Base-by-base conservation (phyloP, 352 stramenopile genomes). In the Phytophthora rubi region DNA sequence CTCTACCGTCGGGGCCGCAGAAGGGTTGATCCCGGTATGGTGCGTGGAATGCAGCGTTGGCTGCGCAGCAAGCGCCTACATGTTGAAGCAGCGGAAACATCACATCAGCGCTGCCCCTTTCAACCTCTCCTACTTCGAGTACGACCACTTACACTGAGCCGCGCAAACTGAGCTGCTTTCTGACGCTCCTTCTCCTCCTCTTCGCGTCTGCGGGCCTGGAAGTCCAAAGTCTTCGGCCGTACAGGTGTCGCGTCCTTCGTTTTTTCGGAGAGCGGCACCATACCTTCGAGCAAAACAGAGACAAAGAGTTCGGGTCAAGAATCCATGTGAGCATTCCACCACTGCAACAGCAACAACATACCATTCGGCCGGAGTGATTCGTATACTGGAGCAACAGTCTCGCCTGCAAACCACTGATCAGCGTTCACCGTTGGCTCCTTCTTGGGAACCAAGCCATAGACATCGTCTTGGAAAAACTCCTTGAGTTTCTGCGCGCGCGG, bases 381-480 rank as follows among this genome's bases (percentile, higher is more conserved):
- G 67, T 81, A 83, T 6, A 73, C 44, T n/a, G 81, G 76, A 57
- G 70, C 53, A 10, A 65, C 62, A 35, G 71, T 69, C n/a, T 79
- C 75, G n/a, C 86, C 88, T 2, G 48, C 67, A 37, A 92, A 92
- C 85, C 85, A 95, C 42, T 83, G 54, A 10, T 52, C 62, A 1
- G 77, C 61, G 35, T 61, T 76, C 12, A 91, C 44, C 39, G 72
- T 66, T 13, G 86, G 71, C 32, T 71, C 55, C 7, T 66, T 30
- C 16, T 68, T 72, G 10, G 70, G 75, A 9, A 88, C 62, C 15
- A 77, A 71, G 4, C 79, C 79, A 42, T 81, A 94, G 8, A 96
- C 68, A 59, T 96, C 86, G 60, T 94, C 88, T 67, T 96, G 88
- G 68, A 94, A 96, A 57, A 85, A 96, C 42, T 82, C 62, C 39